phyloP scores from a whole-genome alignment of 306 rosid genomes.

The Trifolium pratense region DNA sequence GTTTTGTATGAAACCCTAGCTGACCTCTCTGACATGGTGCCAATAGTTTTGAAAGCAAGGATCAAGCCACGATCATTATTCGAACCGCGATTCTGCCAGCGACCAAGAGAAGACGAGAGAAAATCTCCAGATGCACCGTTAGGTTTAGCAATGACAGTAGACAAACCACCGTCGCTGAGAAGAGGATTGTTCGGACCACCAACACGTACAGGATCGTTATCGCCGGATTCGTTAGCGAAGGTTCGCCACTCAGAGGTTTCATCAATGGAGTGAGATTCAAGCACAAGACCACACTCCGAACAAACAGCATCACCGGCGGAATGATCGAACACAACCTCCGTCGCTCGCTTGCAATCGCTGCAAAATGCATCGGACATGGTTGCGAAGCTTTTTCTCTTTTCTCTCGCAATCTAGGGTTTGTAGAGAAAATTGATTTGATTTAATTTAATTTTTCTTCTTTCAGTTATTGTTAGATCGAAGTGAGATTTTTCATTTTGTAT shows the following conservation, averaged over 20 bases:
- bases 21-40: constrained; percentile 95
- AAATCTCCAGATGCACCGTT: constrained; percentile 85
- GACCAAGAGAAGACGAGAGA: constrained; percentile 80
- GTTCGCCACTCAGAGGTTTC: constrained; percentile 95
- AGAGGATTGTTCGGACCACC: constrained; percentile 93
- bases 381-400: not conserved
- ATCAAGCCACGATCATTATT: constrained; percentile 91
- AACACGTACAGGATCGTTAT: constrained; percentile 94
- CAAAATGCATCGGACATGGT: constrained; percentile 87
- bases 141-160: constrained; percentile 89
- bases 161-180: constrained; percentile 81
- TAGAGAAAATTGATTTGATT: not conserved
- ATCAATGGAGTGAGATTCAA: constrained; percentile 94
- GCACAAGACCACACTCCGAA: constrained; percentile 91
- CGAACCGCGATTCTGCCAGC: constrained; percentile 98
- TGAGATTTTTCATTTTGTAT: not conserved
- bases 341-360: constrained; percentile 86
- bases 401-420: constrained; percentile 30
- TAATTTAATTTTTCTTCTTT: not conserved
- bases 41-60: constrained; percentile 85
- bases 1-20: constrained; percentile 31
- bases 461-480: not conserved
- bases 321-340: constrained; percentile 94
- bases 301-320: constrained; percentile 93
- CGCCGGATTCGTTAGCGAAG: constrained; percentile 94